Conservation (phyloP, 2,329 filamentous ascomycete species). For the Iodosphaeria phyllophila region DNA sequence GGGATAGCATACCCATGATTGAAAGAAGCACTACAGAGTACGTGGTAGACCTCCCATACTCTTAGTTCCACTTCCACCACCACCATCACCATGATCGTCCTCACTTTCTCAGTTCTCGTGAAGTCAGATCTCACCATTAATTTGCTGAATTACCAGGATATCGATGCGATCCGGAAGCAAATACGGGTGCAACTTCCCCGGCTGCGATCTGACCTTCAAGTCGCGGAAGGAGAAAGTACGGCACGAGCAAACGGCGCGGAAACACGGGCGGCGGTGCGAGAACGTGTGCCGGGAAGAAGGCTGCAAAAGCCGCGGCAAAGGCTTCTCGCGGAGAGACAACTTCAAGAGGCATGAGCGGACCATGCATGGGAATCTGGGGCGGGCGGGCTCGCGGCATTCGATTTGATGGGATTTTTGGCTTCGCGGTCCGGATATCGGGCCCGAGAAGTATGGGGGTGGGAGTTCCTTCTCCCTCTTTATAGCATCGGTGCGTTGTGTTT, state of each 20-base stretch:
- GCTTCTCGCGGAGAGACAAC: conserved; percentile 2
- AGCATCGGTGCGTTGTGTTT: too few species aligned
- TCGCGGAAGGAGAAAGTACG: conserved; percentile 1
- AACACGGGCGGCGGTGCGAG: conserved; percentile 1
- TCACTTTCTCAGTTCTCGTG: neutral
- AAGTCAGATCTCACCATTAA: neutral
- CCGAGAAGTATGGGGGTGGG: too few species aligned
- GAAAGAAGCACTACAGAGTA: neutral
- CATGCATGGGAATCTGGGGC: conserved; percentile 1
- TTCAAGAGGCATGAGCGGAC: conserved; percentile 1
- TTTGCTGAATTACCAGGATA: neutral
- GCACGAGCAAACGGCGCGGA: conserved; percentile 1
- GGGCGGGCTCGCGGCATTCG: too few species aligned
- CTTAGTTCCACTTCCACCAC: neutral
- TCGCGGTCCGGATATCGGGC: too few species aligned
- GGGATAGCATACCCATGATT: too few species aligned
- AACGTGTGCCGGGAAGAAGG: conserved; percentile 1
- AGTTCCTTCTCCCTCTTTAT: too few species aligned
- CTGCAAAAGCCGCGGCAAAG: neutral
- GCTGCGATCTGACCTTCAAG: conserved; percentile 1
- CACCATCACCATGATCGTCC: neutral
- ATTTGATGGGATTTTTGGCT: too few species aligned
- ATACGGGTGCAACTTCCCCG: neutral
- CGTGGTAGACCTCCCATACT: neutral
- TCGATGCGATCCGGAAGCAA: neutral